Evolutionary conservation across 2,329 filamentous ascomycete genomes (phyloP), one percentile per base, ranked within the genome.

Genomic region (Fusarium luffae): DNA sequence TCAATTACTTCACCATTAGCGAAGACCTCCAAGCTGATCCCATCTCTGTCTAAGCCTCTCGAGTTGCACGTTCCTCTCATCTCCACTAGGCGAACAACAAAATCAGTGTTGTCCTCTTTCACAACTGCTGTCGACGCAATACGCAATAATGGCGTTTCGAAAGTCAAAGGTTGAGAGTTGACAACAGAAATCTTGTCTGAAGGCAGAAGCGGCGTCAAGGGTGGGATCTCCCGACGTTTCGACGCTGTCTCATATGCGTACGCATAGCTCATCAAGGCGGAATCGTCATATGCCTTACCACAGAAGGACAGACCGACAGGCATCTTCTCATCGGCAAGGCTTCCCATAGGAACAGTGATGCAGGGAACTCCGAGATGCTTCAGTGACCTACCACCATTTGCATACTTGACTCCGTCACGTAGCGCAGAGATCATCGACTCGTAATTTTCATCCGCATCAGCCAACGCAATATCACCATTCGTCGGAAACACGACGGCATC

Each of bases 291-390:
- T 3, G 83, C 84, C 34, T 80, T 83, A 0, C 82, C 82, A 0
- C 82, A 83, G 71, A 88, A 86, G 0, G 85, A 87, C 13, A 88
- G 67, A 27, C 85, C 85, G 1, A 87, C 79, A 0, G 86, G 86
- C 82, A 88, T 86, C 1, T 72, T 66, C 48, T 79, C 84, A 11
- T 81, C 77, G 2, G 66, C 70, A 77, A 87, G 80, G 2, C 80
- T 59, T 0, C 86, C 86, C 86, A 88, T 88, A 0, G 85, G 82
- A 0, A 87, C 84, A 0, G 81, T 84, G 3, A 88, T 80, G 0
- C 83, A 85, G 0, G 86, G 86, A 1, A 88, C 80, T 1, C 86
- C 86, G 4, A 88, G 77, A 56, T 88, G 86, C 13, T 85, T 78
- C 2, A 89, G 77, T 0, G 83, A 83, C 3, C 85, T 77, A 54